A percentile compares a stretch with the other conserved stretches of the same genome.
Evolutionary conservation across 2,329 filamentous ascomycete species (phyloP).

Genomic region (Penicillium sp.): DNA sequence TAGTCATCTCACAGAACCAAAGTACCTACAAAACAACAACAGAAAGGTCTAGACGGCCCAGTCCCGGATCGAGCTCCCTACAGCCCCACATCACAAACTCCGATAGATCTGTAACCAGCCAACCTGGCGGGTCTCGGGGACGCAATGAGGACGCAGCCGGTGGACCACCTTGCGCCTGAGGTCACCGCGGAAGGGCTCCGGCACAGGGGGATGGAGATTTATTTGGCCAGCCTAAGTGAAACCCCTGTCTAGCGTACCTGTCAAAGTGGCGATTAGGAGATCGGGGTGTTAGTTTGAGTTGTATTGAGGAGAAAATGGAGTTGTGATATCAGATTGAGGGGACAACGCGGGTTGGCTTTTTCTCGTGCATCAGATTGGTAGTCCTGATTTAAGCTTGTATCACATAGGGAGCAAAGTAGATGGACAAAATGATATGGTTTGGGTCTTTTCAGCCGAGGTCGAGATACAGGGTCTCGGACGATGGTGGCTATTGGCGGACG

Average conservation of each 20-base stretch:
- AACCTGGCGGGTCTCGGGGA: constrained; percentile 10
- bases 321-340: constrained; percentile 2
- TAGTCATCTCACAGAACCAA: background rate
- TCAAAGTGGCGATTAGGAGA: background rate
- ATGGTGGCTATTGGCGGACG: background rate
- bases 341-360: background rate
- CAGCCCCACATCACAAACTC: background rate
- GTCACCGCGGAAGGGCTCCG: background rate
- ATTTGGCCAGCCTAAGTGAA: background rate
- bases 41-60: background rate
- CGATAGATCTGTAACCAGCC: constrained; percentile 20
- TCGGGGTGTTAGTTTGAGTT: background rate
- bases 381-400: background rate
- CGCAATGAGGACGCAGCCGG: constrained; percentile 5
- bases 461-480: background rate
- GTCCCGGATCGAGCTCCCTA: background rate
- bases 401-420: background rate
- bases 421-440: too few relatives aligned
- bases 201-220: background rate
- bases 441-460: background rate
- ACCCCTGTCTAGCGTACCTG: constrained; percentile 5
- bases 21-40: background rate
- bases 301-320: background rate
- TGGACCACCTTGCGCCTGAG: constrained; percentile 6
- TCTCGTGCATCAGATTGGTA: background rate